Evolutionary conservation across 257 asterid genomes (phyloP).

Genomic region (Penstemon barbatus): DNA sequence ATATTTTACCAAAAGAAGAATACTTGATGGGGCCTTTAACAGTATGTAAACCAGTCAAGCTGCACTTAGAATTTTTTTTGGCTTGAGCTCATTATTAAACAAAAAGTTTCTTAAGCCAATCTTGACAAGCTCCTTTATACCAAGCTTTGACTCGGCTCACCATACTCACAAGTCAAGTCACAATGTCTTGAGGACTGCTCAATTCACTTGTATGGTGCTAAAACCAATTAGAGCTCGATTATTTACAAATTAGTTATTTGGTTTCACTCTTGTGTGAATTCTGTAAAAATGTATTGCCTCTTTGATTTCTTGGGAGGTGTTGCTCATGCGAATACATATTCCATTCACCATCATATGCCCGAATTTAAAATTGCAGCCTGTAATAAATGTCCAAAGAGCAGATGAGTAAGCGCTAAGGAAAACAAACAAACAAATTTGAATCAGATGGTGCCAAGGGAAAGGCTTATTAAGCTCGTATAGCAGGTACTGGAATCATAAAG

Average conservation of each 20-base stretch:
- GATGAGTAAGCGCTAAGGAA: not conserved
- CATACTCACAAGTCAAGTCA: not conserved
- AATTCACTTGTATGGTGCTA: not conserved
- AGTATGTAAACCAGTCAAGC: conserved; percentile 11
- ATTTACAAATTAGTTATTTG: not conserved
- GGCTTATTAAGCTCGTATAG: not conserved
- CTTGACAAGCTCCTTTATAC: not conserved
- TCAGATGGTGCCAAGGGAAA: not conserved
- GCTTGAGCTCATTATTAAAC: not conserved
- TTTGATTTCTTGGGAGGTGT: not conserved
- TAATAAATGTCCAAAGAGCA: not conserved
- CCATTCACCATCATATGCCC: not conserved
- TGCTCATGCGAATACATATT: not conserved
- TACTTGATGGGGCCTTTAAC: conserved; percentile 6
- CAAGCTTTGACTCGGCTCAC: conserved; percentile 3
- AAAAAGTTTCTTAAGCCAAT: not conserved
- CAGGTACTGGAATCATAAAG: not conserved
- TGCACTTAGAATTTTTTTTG: not conserved
- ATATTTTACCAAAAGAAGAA: conserved; percentile 5
- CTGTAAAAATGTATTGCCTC: not conserved
- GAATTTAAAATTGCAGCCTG: not conserved
- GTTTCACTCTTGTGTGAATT: not conserved
- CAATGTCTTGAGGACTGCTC: conserved; percentile 17
- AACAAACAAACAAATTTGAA: not conserved
- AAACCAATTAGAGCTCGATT: conserved; percentile 9